A percentile compares a stretch with the other conserved stretches of the same genome.
These are phyloP conservation scores for Diaporthe destruens DNA, from an alignment of 2,329 filamentous ascomycete species.

Conservation along the genomic window DNA sequence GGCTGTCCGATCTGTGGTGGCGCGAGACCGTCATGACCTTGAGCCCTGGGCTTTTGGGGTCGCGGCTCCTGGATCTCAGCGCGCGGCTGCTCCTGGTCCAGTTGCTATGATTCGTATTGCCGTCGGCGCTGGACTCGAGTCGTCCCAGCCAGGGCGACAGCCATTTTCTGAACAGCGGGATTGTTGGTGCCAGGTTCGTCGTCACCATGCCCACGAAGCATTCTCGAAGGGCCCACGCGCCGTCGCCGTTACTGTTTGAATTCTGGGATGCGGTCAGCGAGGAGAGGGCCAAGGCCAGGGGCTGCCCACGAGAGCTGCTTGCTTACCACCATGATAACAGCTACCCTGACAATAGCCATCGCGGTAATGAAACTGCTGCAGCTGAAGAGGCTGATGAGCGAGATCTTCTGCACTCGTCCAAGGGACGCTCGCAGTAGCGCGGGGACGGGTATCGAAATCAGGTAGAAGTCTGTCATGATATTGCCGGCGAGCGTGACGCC, in stretches of 20 bases:
- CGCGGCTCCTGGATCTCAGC: slow-evolving; percentile 2
- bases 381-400: slow-evolving; percentile 38
- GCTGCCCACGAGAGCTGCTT: not conserved
- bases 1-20: slow-evolving; percentile 18
- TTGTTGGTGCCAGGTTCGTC: slow-evolving; percentile 36
- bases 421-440: slow-evolving; percentile 32
- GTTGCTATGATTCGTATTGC: not conserved
- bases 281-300: not conserved
- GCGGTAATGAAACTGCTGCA: slow-evolving; percentile 39
- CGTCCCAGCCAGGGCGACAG: slow-evolving; percentile 24
- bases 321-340: slow-evolving; percentile 33
- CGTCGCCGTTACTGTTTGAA: slow-evolving; percentile 35
- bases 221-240: slow-evolving; percentile 37
- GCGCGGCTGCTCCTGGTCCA: not conserved
- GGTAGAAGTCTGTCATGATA: slow-evolving; percentile 40
- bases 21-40: not conserved
- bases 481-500: slow-evolving; percentile 36
- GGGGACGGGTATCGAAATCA: slow-evolving; percentile 38
- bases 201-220: slow-evolving; percentile 37
- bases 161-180: slow-evolving; percentile 37
- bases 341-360: slow-evolving; percentile 31
- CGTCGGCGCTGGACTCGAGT: not conserved
- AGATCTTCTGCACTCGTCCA: slow-evolving; percentile 28
- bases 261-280: slow-evolving; percentile 17
- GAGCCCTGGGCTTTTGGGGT: not conserved